Evolutionary conservation across 352 stramenopile genomes (phyloP).

Genomic region (Globisporangium orthogonon): DNA sequence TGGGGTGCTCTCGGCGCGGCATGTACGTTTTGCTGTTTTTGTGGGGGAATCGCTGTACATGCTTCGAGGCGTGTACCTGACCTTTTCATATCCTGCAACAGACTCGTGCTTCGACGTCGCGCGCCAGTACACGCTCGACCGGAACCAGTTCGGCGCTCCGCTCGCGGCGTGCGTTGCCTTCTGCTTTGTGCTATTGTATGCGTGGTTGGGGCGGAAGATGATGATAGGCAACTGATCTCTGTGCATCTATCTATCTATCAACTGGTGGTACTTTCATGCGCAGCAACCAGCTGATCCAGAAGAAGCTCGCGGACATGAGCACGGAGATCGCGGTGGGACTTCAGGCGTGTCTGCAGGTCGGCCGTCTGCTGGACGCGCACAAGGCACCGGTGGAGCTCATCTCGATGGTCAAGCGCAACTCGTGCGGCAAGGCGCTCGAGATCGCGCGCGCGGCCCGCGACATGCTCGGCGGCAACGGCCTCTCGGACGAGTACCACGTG

Average conservation of each 20-base stretch:
- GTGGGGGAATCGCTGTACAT: no score
- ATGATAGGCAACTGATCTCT: no score
- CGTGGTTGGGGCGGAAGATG: no score
- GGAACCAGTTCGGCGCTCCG: conserved; percentile 94
- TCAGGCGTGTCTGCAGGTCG: conserved; percentile 89
- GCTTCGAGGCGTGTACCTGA: background rate
- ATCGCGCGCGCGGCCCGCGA: conserved; percentile 90
- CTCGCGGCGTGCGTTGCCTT: conserved; percentile 81
- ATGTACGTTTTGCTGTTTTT: conserved; percentile 39
- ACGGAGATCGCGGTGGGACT: conserved; percentile 95
- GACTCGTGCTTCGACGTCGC: conserved; percentile 93
- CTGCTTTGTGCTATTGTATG: background rate
- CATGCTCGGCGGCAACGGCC: conserved; percentile 97
- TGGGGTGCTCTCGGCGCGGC: conserved; percentile 95
- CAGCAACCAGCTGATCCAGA: conserved; percentile 97
- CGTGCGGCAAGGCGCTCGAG: conserved; percentile 92
- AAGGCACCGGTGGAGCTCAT: conserved; percentile 88
- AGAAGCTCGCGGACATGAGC: conserved; percentile 96
- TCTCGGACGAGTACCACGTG: conserved; percentile 98
- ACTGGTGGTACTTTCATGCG: no score
- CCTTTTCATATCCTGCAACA: conserved; percentile 3
- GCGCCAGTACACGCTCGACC: conserved; percentile 93
- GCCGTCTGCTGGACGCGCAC: conserved; percentile 86
- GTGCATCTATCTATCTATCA: no score
- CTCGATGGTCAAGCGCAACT: conserved; percentile 95